Evolutionary conservation across 805 yeast species (phyloP).

Genomic region (Groenewaldozyma tartarivorans): DNA sequence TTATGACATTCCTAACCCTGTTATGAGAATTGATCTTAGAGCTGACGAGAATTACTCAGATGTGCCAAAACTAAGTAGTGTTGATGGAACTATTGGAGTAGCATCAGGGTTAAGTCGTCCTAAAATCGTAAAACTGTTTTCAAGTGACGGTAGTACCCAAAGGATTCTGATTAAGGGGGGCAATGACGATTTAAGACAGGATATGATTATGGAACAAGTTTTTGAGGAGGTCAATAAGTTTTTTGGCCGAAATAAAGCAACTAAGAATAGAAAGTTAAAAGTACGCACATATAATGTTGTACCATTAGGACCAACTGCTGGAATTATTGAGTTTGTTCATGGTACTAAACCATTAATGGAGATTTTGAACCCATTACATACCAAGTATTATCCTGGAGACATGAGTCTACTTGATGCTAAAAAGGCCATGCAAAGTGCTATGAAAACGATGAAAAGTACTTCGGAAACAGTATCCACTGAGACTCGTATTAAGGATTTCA

Average conservation of each 20-base stretch:
- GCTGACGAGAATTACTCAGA: constrained; percentile 34
- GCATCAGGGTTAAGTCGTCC: constrained; percentile 90
- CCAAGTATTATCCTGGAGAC: constrained; percentile 30
- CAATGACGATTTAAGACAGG: constrained; percentile 88
- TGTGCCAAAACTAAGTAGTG: constrained; percentile 38
- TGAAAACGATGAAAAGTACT: constrained; percentile 33
- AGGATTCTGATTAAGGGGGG: constrained; percentile 71
- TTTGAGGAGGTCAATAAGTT: constrained; percentile 75
- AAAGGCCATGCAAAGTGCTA: constrained; percentile 47
- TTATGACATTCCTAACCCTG: constrained; percentile 56
- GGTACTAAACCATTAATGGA: constrained; percentile 66
- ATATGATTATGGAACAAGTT: constrained; percentile 95
- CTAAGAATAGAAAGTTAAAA: constrained; percentile 47
- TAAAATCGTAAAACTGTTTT: constrained; percentile 50
- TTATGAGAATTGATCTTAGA: constrained; percentile 37
- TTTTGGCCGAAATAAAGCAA: constrained; percentile 43
- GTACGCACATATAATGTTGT: constrained; percentile 82
- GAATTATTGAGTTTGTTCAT: constrained; percentile 82
- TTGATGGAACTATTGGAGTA: constrained; percentile 41
- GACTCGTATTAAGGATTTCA: constrained; percentile 28
- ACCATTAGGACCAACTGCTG: constrained; percentile 81
- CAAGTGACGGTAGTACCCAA: constrained; percentile 50
- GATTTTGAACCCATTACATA: constrained; percentile 56
- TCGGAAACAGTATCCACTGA: background rate
- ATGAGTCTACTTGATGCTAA: constrained; percentile 52